A percentile compares a stretch with the other conserved stretches of the same genome.
Conservation (phyloP, 192 early-diverging fungal genomes). For the Podila epigama region DNA sequence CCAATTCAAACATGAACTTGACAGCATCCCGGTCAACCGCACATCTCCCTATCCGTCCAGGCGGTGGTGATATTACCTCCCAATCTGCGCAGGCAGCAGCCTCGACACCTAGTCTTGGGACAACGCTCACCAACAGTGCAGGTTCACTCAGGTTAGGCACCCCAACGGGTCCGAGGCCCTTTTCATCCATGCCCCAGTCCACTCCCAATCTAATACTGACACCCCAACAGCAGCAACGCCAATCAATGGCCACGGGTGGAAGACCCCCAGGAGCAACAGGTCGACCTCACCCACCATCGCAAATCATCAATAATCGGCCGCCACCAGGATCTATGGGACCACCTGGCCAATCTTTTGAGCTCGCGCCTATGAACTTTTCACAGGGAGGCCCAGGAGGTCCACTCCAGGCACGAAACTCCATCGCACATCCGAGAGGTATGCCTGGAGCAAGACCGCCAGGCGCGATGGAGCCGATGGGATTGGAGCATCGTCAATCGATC, state of each 20-base stretch:
- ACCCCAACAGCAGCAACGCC: constrained; percentile 21
- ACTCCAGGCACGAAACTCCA: neutral
- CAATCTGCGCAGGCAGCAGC: neutral
- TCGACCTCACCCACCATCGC: constrained; percentile 18
- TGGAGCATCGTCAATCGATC: constrained; percentile 24
- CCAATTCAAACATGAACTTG: neutral
- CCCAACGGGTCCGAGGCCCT: neutral
- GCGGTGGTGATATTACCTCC: neutral
- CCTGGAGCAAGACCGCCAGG: neutral
- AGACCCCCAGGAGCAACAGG: too few species aligned
- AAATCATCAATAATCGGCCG: constrained; percentile 11
- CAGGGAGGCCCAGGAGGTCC: neutral
- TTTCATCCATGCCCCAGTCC: constrained; percentile 19
- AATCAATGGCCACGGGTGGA: constrained; percentile 14
- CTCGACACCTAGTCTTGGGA: constrained; percentile 26
- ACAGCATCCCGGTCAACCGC: neutral
- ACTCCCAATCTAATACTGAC: constrained; percentile 6
- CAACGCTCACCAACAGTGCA: constrained; percentile 23
- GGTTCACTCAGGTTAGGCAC: constrained; percentile 12
- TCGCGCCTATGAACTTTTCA: constrained; percentile 12
- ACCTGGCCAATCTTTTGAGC: constrained; percentile 27
- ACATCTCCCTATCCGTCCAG: neutral
- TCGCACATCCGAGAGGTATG: neutral
- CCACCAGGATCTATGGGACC: constrained; percentile 8
- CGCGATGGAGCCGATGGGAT: neutral